Evolutionary conservation across 1,284 basidiomycete species (phyloP).

Genomic region (Termitomyces sp.): DNA sequence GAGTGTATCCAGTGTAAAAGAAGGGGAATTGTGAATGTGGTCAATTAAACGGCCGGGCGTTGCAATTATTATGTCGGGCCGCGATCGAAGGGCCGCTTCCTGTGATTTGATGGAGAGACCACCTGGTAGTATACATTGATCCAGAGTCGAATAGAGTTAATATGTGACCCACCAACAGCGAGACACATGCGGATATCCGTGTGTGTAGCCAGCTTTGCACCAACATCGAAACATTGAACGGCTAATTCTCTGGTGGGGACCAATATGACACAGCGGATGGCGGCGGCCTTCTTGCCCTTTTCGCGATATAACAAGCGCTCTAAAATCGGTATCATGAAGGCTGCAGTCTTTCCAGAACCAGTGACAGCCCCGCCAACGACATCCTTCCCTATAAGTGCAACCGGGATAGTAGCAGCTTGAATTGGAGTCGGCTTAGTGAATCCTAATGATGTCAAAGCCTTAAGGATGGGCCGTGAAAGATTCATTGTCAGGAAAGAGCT

Average conservation of each 20-base stretch:
- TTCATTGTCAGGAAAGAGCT: constrained; percentile 82
- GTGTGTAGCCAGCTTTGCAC: constrained; percentile 77
- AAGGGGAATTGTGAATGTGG: constrained; percentile 92
- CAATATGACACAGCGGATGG: constrained; percentile 91
- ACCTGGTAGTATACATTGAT: constrained; percentile 41
- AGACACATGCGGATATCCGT: constrained; percentile 88
- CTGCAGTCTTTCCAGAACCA: constrained; percentile 95
- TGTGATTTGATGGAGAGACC: constrained; percentile 91
- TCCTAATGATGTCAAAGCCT: constrained; percentile 77
- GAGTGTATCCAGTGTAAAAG: constrained; percentile 89
- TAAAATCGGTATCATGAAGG: constrained; percentile 91
- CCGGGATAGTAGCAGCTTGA: constrained; percentile 88
- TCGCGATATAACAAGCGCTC: constrained; percentile 90
- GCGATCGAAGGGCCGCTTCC: constrained; percentile 76
- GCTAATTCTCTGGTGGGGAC: constrained; percentile 94
- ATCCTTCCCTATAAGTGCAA: constrained; percentile 91
- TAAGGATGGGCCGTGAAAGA: constrained; percentile 84
- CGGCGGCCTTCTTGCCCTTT: constrained; percentile 77
- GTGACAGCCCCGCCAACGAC: constrained; percentile 94
- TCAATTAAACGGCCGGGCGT: constrained; percentile 97
- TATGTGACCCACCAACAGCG: constrained; percentile 65
- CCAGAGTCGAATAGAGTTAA: constrained; percentile 1
- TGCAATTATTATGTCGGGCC: constrained; percentile 91
- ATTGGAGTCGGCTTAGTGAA: constrained; percentile 92
- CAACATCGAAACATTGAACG: constrained; percentile 92